Conservation (phyloP, 2,329 filamentous ascomycete genomes). For the Claviceps monticola region DNA sequence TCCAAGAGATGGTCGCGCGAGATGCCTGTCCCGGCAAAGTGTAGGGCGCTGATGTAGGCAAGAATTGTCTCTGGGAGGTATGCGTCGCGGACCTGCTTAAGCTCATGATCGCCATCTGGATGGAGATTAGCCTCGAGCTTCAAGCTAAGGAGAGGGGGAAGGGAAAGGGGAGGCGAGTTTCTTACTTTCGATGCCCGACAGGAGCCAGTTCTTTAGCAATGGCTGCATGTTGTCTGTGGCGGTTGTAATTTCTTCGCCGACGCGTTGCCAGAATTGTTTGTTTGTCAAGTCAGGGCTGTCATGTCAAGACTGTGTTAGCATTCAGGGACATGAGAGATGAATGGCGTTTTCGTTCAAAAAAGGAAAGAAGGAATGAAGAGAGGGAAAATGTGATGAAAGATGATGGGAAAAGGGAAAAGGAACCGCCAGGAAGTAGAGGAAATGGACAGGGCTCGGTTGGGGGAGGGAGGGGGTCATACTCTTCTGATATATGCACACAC, state of each 20-base stretch:
- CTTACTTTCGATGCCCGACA: conserved; percentile 40
- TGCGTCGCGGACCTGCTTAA: conserved; percentile 51
- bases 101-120: conserved; percentile 39
- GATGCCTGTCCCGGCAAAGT: conserved; percentile 62
- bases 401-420: not conserved
- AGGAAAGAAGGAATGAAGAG: not conserved
- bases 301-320: not conserved
- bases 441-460: not conserved
- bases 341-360: no score
- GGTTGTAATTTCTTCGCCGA: conserved; percentile 40
- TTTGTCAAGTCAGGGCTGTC: conserved; percentile 19
- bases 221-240: conserved; percentile 44
- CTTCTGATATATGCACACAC: conserved; percentile 34
- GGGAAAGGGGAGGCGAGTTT: not conserved
- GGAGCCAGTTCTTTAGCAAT: conserved; percentile 52
- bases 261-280: conserved; percentile 37
- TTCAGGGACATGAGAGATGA: not conserved
- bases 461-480: conserved; percentile 26
- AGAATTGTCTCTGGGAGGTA: conserved; percentile 82
- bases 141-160: not conserved
- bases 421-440: not conserved
- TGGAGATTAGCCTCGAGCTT: not conserved
- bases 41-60: conserved; percentile 68
- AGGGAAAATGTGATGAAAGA: not conserved
- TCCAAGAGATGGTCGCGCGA: conserved; percentile 66